These are phyloP conservation scores for Pythium grandisporangium DNA, from an alignment of 352 stramenopile species.

Conservation along the genomic window DNA sequence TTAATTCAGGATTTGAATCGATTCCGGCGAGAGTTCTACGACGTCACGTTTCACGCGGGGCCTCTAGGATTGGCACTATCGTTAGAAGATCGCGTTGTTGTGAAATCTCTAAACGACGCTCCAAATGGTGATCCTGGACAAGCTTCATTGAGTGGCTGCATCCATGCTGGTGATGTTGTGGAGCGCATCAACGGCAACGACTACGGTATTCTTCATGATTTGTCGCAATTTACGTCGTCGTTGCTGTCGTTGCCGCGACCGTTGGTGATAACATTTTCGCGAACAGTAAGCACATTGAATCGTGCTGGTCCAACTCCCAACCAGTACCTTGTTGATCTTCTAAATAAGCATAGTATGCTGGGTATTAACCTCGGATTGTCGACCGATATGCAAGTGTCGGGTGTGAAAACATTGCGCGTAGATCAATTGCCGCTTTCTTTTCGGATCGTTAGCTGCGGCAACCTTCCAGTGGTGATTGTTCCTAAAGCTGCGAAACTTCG, in stretches of 20 bases:
- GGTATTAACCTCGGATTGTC: too few relatives aligned
- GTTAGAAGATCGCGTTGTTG: slow-evolving; percentile 58
- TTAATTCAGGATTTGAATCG: too few relatives aligned
- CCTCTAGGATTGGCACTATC: slow-evolving; percentile 67
- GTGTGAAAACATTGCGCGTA: slow-evolving; percentile 8
- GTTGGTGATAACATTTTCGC: slow-evolving; percentile 55
- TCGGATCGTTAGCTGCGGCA: slow-evolving; percentile 6
- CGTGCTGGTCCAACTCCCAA: too few relatives aligned
- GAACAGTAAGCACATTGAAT: too few relatives aligned
- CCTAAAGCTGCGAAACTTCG: too few relatives aligned
- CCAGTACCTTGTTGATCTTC: too few relatives aligned
- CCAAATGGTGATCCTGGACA: slow-evolving; percentile 53
- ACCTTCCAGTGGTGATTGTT: neutral
- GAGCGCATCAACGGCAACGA: slow-evolving; percentile 57
- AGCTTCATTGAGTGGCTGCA: slow-evolving; percentile 51
- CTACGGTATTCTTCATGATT: slow-evolving; percentile 52
- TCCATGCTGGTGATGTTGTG: slow-evolving; percentile 61
- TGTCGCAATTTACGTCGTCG: slow-evolving; percentile 75
- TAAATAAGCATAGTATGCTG: too few relatives aligned
- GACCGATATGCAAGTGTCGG: too few relatives aligned
- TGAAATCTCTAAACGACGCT: slow-evolving; percentile 76
- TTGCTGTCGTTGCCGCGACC: slow-evolving; percentile 59
- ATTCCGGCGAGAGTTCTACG: slow-evolving; percentile 12
- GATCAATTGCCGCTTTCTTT: slow-evolving; percentile 9
- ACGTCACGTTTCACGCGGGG: slow-evolving; percentile 63